Conservation (phyloP, 2,329 filamentous ascomycete species). For the Apiospora sp. region DNA sequence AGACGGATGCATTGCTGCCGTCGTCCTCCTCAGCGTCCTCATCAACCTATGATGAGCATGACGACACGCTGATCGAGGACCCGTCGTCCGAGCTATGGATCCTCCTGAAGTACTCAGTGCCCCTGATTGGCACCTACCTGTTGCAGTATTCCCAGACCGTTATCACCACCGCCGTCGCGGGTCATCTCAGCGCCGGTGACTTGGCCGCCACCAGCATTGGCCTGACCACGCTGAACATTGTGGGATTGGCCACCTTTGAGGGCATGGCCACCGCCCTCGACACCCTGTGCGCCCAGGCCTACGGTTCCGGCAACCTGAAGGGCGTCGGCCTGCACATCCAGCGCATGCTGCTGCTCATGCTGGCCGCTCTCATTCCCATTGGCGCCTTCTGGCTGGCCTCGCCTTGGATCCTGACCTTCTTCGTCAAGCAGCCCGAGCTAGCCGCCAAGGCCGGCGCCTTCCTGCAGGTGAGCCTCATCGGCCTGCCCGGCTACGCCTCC, state of each 20-base stretch:
- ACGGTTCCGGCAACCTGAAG: conserved; percentile 55
- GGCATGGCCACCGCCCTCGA: conserved; percentile 60
- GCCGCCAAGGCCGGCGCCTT: conserved; percentile 58
- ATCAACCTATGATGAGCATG: background rate
- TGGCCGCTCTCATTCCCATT: conserved; percentile 55
- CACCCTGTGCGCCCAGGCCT: conserved; percentile 60
- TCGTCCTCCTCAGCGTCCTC: background rate
- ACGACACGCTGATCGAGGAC: conserved; percentile 17
- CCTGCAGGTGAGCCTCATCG: conserved; percentile 55
- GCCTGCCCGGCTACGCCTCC: conserved; percentile 59
- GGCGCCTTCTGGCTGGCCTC: conserved; percentile 57
- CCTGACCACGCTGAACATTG: conserved; percentile 62
- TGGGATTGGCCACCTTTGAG: conserved; percentile 58
- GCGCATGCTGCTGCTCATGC: conserved; percentile 59
- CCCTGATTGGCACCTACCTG: conserved; percentile 60
- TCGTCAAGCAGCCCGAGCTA: conserved; percentile 56
- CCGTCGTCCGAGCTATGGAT: conserved; percentile 37
- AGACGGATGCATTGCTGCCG: conserved; percentile 4
- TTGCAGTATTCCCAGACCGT: conserved; percentile 62
- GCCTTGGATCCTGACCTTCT: conserved; percentile 51
- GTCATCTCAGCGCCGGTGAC: conserved; percentile 60
- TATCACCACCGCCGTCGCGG: conserved; percentile 59
- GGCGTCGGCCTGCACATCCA: conserved; percentile 61
- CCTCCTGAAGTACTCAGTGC: conserved; percentile 50
- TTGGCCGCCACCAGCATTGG: conserved; percentile 60